A percentile compares a stretch with the other conserved stretches of the same genome.
phyloP scores from a whole-genome alignment of 163 green algal species.

The Scenedesmus sp. region DNA sequence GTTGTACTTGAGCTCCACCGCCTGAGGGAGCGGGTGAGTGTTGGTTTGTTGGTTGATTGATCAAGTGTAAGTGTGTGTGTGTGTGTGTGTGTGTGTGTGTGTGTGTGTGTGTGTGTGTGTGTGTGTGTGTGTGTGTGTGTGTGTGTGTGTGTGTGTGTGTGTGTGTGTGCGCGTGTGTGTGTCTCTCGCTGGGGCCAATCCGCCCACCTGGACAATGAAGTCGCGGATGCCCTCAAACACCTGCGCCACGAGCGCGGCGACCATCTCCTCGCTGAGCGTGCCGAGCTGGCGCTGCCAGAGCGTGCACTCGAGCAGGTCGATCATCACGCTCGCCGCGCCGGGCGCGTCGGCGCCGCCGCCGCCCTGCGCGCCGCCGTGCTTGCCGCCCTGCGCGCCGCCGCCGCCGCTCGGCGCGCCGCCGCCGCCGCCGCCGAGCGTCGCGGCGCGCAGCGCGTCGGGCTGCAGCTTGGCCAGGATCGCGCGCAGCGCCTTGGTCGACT shows the following conservation, averaged over 20 bases:
- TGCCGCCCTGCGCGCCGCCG: not conserved
- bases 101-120: too few species aligned
- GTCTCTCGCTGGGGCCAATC: too few species aligned
- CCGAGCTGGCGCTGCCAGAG: constrained; percentile 90
- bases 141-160: too few species aligned
- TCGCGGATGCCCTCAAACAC: constrained; percentile 86
- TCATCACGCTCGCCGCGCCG: constrained; percentile 26
- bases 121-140: too few species aligned
- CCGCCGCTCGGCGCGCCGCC: constrained; percentile 2
- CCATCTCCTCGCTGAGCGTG: constrained; percentile 88
- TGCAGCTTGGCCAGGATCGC: constrained; percentile 73
- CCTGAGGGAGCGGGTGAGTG: constrained; percentile 12
- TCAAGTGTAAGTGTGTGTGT: constrained; percentile 24
- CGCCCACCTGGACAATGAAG: constrained; percentile 70
- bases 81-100: too few species aligned
- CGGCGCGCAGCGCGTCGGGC: not conserved
- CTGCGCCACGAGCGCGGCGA: constrained; percentile 85
- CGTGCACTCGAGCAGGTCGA: constrained; percentile 85
- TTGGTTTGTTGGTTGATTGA: not conserved
- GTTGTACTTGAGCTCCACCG: constrained; percentile 84
- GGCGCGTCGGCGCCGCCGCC: not conserved
- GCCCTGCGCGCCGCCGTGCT: not conserved
- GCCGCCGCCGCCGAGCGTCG: not conserved
- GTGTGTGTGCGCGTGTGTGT: too few species aligned
- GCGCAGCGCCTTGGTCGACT: constrained; percentile 71